Base-by-base conservation (phyloP, 1,284 basidiomycete genomes). In the Fomitopsis schrenkii region DNA sequence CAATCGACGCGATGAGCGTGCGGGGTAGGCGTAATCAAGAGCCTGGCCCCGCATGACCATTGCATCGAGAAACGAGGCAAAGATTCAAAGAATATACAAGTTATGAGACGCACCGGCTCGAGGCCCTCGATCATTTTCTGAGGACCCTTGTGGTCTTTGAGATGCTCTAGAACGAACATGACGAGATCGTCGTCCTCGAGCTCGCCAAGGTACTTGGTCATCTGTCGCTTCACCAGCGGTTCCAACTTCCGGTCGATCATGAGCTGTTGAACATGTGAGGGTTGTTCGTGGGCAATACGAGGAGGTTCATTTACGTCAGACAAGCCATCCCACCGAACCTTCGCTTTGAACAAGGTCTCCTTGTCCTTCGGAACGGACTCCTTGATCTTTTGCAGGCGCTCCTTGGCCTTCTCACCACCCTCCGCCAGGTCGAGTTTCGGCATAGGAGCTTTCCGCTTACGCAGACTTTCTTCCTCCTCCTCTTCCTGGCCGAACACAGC, bases 361-460 rank as follows among this genome's bases (percentile, higher is more conserved):
- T 83, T 87, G 67, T 93, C 88, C 26, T 78, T 79, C 1, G 93
- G 91, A 12, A 91, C 87, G 28, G 84, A 83, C 36, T 78, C 76
- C 65, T 81, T 85, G 65, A 95, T 90, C 66, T 87, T 88, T 71
- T 93, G 84, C 65, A 95, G 71, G 60, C 88, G 82, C 70, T 93
- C 91, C 69, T 84, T 85, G 33, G 88, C 83, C 78, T 91, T 91
- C 70, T 88, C 90, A 7, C 83, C 83, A 58, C 82, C 82, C 72
- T 93, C 90, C 2, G 87, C 88, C 66, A 95, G 92, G 69, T 97
- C 94, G 14, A 97, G 84, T 72, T 92, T 93, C 58, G 94, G 90
- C 33, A 95, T 76, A 5, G 91, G 89, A 15, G 83, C 87, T 73
- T 91, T 93, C 67, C 92, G 83, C 71, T 90, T 91, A 76, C 87